Evolutionary conservation across 2,329 filamentous ascomycete species (phyloP).

Genomic region (Monascus ruber): DNA sequence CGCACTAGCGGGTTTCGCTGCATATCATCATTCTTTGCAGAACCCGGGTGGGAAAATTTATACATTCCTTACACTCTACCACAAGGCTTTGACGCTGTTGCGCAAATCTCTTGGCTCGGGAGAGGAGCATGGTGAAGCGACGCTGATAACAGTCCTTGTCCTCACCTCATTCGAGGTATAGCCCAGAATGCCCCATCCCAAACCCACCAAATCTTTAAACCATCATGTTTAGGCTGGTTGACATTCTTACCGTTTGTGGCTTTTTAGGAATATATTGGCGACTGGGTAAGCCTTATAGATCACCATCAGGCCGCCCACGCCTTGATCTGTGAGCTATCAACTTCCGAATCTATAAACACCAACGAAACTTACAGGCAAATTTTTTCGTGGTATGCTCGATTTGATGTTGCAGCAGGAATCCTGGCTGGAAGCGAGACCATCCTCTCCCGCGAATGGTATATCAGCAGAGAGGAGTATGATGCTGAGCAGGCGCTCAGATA

Average conservation of each 20-base stretch:
- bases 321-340: constrained; percentile 67
- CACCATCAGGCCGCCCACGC: constrained; percentile 84
- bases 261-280: constrained; percentile 75
- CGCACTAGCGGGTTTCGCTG: constrained; percentile 75
- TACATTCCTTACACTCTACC: constrained; percentile 81
- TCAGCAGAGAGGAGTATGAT: constrained; percentile 52
- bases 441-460: constrained; percentile 69
- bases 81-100: constrained; percentile 70
- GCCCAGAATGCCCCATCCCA: not conserved
- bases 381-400: constrained; percentile 80
- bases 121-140: constrained; percentile 60
- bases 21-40: constrained; percentile 69
- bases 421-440: constrained; percentile 68
- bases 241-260: constrained; percentile 6
- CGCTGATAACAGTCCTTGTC: constrained; percentile 77
- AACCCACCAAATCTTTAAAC: too few relatives aligned
- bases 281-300: constrained; percentile 87
- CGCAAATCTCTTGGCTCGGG: constrained; percentile 59
- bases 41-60: constrained; percentile 62
- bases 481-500: constrained; percentile 46
- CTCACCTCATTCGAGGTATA: constrained; percentile 84
- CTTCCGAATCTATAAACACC: constrained; percentile 60
- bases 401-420: constrained; percentile 74
- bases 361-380: constrained; percentile 61
- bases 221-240: constrained; percentile 1